These are phyloP conservation scores for Hirsutella thompsonii DNA, from an alignment of 2,329 filamentous ascomycete genomes.

Conservation along the genomic window DNA sequence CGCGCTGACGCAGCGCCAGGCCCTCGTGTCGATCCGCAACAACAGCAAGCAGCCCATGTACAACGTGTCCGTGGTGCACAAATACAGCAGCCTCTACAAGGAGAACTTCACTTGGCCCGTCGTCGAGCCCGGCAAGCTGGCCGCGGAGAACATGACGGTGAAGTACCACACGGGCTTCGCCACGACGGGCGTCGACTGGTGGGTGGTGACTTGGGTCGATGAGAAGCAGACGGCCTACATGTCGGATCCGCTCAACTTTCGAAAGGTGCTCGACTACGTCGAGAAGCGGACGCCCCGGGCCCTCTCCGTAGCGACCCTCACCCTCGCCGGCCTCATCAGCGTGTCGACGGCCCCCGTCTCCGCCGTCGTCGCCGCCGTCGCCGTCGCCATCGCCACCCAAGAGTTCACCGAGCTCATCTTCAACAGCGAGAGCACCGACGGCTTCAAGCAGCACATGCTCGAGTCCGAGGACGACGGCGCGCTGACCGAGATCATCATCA, in stretches of 20 bases:
- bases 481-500: constrained; percentile 7
- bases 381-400: constrained; percentile 1
- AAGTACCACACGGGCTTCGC: background rate
- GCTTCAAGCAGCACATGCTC: constrained; percentile 8
- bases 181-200: background rate
- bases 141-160: background rate
- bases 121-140: background rate
- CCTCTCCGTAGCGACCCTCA: background rate
- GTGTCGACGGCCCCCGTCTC: background rate
- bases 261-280: background rate
- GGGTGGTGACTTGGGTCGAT: background rate
- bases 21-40: background rate
- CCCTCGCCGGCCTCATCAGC: background rate
- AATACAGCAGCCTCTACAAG: background rate
- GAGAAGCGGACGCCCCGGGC: background rate
- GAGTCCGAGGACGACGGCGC: constrained; percentile 3
- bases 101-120: background rate
- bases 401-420: constrained; percentile 1
- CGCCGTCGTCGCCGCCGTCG: background rate
- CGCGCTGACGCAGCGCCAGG: background rate
- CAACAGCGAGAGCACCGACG: constrained; percentile 4
- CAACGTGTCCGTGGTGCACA: background rate
- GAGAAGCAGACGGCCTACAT: background rate
- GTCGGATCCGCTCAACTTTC: background rate
- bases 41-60: background rate